These are phyloP conservation scores for Aspergillus candidus DNA, from an alignment of 2,329 filamentous ascomycete species.

Conservation along the genomic window DNA sequence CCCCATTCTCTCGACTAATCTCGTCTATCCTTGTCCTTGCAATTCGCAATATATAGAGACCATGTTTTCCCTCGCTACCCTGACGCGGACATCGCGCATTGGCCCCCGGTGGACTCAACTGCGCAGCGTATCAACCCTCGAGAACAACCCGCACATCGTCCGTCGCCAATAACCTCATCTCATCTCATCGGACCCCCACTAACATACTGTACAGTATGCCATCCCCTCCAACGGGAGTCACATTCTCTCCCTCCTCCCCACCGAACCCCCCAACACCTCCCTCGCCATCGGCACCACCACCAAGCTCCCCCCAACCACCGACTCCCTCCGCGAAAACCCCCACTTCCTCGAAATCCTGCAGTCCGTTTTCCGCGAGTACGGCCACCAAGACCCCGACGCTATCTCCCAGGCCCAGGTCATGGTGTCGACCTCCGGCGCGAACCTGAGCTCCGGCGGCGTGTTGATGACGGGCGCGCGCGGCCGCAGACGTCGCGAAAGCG, in stretches of 20 bases:
- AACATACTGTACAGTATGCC: conserved; percentile 41
- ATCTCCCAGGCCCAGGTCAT: conserved; percentile 55
- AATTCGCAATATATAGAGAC: not conserved
- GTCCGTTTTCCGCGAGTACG: conserved; percentile 49
- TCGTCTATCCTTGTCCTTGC: too few species aligned
- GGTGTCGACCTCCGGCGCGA: conserved; percentile 52
- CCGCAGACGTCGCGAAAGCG: conserved; percentile 31
- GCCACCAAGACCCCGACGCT: conserved; percentile 51
- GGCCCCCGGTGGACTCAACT: conserved; percentile 19
- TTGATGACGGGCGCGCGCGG: conserved; percentile 37
- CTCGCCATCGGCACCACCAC: conserved; percentile 52
- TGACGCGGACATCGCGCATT: conserved; percentile 16
- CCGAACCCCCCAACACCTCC: conserved; percentile 46
- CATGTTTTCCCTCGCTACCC: conserved; percentile 19
- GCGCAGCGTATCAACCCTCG: conserved; percentile 33
- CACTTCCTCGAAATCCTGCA: conserved; percentile 53
- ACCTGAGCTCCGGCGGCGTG: conserved; percentile 46
- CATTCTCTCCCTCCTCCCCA: conserved; percentile 53
- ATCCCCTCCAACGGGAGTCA: conserved; percentile 38
- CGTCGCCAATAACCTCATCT: conserved; percentile 8
- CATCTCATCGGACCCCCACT: conserved; percentile 7
- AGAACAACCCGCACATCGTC: conserved; percentile 37
- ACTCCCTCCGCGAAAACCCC: conserved; percentile 52
- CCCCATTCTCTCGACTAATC: not conserved
- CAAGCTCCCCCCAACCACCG: conserved; percentile 51